Evolutionary conservation across 2,329 filamentous ascomycete species (phyloP), one percentile per base, ranked within the genome.

Genomic region (Neophaeococcomyces aloes): DNA sequence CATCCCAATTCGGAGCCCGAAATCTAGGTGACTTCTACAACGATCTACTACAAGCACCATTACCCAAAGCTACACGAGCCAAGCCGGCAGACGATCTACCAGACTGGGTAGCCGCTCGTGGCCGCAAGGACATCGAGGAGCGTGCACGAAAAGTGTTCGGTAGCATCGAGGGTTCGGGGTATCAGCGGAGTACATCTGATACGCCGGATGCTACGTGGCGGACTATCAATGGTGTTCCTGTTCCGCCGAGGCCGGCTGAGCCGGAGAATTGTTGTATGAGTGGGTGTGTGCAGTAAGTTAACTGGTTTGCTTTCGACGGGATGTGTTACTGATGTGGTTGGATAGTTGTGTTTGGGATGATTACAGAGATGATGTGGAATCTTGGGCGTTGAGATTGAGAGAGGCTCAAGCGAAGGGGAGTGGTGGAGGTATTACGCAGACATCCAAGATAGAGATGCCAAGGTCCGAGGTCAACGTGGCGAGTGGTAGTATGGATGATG

Each of bases 191-290:
- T 7, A 41, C 38, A 7, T 50, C 52, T 17, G 43, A 50, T n/a
- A 50, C 44, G 8, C 50, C 72, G 11, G 70, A 75, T 48, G 78
- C 78, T 38, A 75, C 69, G 7, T 69, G 78, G 48, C 62, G 59
- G 44, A 66, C 62, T 1, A 70, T 95, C 44, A 87, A 84, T 1
- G 89, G 88, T 3, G 75, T 96, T 1, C 65, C 78, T 14, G 82
- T 96, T 3, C 91, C 91, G 2, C 88, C 87, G 0, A 76, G 76
- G 37, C 91, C 91, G 1, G 74, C 78, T 37, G 89, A 98, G 64
- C 91, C 91, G 3, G 91, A 96, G 57, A 95, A 98, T 60, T 98
- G 91, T 72, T 98, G 91, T 65, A 98, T 98, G 91, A 91, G 85
- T 58, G 91, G 91, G 2, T 98, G 91, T 61, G 89, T 94, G 38